Conservation (phyloP, 2,329 filamentous ascomycete genomes). For the Clonostachys chloroleuca region DNA sequence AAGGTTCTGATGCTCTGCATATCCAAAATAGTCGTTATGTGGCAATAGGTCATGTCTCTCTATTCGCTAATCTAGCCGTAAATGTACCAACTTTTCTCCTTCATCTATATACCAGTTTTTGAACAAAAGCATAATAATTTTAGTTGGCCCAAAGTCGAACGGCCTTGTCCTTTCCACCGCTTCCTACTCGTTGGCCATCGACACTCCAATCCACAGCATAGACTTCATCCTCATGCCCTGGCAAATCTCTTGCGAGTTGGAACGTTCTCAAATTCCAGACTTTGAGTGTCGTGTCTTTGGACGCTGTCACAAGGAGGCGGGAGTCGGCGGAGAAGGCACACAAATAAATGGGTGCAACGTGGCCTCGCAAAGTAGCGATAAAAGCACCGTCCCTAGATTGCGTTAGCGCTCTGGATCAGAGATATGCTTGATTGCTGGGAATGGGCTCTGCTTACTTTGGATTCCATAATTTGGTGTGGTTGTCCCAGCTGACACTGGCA, state of each 20-base stretch:
- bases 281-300: slow-evolving; percentile 90
- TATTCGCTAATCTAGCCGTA: too few species aligned
- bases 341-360: slow-evolving; percentile 88
- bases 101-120: too few species aligned
- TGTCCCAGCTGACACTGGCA: slow-evolving; percentile 88
- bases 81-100: too few species aligned
- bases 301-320: slow-evolving; percentile 79
- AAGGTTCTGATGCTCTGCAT: too few species aligned
- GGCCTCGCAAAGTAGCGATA: slow-evolving; percentile 80
- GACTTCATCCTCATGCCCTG: slow-evolving; percentile 88
- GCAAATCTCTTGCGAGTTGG: slow-evolving; percentile 76
- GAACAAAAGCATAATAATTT: too few species aligned
- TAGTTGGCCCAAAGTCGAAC: slow-evolving; percentile 64
- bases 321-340: slow-evolving; percentile 91
- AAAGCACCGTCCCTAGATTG: slow-evolving; percentile 63
- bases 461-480: slow-evolving; percentile 90
- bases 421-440: slow-evolving; percentile 22
- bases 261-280: slow-evolving; percentile 88
- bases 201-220: slow-evolving; percentile 95
- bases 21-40: too few species aligned
- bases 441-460: slow-evolving; percentile 52
- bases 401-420: not conserved
- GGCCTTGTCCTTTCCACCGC: slow-evolving; percentile 88
- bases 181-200: slow-evolving; percentile 83
- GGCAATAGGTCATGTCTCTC: too few species aligned